These are phyloP conservation scores for Alnus rubra DNA, from an alignment of 306 rosid genomes.

Conservation along the genomic window DNA sequence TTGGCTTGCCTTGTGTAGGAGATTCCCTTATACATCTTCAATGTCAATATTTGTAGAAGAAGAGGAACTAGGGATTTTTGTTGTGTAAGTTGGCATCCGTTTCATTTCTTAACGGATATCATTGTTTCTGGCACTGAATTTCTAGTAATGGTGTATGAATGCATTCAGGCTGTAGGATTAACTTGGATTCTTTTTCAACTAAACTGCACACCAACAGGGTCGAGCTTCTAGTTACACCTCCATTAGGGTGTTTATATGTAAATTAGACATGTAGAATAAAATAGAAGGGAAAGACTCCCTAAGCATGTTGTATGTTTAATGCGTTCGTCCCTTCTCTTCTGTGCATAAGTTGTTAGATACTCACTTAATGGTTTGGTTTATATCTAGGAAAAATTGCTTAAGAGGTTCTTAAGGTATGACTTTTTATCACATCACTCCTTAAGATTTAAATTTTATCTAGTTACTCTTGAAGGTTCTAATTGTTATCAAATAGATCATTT, in stretches of 20 bases:
- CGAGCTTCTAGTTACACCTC: background rate
- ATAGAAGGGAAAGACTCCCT: background rate
- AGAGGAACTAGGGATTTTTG: background rate
- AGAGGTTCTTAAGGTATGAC: too few species aligned
- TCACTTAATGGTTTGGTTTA: background rate
- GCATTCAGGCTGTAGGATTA: background rate
- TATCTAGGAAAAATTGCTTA: background rate
- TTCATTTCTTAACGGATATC: background rate
- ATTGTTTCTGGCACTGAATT: background rate
- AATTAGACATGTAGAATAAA: background rate
- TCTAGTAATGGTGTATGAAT: background rate
- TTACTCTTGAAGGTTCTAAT: too few species aligned
- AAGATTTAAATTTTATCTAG: too few species aligned
- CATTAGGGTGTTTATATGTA: background rate
- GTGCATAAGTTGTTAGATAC: background rate
- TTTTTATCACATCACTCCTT: too few species aligned
- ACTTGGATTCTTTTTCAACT: background rate
- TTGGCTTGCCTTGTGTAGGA: constrained; percentile 19
- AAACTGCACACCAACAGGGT: background rate
- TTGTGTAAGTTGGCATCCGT: background rate
- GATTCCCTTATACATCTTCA: constrained; percentile 11
- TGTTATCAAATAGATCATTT: too few species aligned
- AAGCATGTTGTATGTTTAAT: background rate
- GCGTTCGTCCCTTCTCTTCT: constrained; percentile 1
- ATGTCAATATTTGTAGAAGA: constrained; percentile 19